These are phyloP conservation scores for Aspergillus ustus DNA, from an alignment of 2,329 filamentous ascomycete genomes.

Conservation along the genomic window DNA sequence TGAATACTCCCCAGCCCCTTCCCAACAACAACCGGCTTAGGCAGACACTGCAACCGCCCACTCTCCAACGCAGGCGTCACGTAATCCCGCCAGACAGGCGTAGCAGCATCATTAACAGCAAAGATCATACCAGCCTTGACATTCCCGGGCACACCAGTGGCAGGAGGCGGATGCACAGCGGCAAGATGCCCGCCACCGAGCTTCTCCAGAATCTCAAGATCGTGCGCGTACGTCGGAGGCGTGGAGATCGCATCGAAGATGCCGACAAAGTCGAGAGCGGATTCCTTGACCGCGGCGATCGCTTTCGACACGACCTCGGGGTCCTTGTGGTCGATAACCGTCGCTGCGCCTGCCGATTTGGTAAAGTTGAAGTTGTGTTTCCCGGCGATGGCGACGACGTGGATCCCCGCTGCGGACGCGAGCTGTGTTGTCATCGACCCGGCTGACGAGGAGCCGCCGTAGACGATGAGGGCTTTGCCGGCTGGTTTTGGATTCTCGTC, in stretches of 20 bases:
- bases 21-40: constrained; percentile 43
- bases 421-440: constrained; percentile 51
- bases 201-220: constrained; percentile 12
- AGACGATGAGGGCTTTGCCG: constrained; percentile 43
- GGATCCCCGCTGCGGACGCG: constrained; percentile 44
- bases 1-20: constrained; percentile 45
- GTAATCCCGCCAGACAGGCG: constrained; percentile 34
- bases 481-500: constrained; percentile 19
- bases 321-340: constrained; percentile 45
- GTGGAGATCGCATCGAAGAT: constrained; percentile 17
- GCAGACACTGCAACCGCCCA: constrained; percentile 36
- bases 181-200: constrained; percentile 21
- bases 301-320: constrained; percentile 34
- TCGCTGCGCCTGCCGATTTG: constrained; percentile 40
- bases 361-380: constrained; percentile 43
- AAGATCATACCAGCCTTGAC: constrained; percentile 21
- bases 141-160: constrained; percentile 1
- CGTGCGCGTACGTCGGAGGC: constrained; percentile 7
- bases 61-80: constrained; percentile 33
- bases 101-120: constrained; percentile 26
- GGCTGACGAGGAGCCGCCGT: constrained; percentile 51
- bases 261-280: constrained; percentile 20
- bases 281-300: constrained; percentile 21
- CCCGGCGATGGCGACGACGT: constrained; percentile 45
- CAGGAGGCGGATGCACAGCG: constrained; percentile 12